phyloP scores from a whole-genome alignment of 2,329 filamentous ascomycete genomes.

The Microcera coccophila region DNA sequence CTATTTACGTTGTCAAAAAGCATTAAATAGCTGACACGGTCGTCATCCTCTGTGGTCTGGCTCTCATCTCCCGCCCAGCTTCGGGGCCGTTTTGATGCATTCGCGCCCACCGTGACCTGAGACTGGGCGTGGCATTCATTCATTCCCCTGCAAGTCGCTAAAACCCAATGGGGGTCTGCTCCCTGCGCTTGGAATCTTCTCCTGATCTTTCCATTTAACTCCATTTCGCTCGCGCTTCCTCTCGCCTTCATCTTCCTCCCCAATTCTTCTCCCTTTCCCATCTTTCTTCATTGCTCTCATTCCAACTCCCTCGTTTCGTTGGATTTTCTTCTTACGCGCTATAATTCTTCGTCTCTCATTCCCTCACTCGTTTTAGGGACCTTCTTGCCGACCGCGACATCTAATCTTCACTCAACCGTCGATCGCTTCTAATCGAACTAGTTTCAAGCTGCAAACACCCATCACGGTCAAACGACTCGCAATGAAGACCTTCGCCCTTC shows the following conservation, averaged over 20 bases:
- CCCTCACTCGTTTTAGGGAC: not conserved
- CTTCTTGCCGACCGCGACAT: not conserved
- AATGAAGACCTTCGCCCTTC: constrained; percentile 49
- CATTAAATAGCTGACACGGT: too few relatives aligned
- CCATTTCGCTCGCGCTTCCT: constrained; percentile 17
- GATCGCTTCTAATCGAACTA: constrained; percentile 8
- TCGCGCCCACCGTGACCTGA: constrained; percentile 11
- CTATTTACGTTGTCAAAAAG: too few relatives aligned
- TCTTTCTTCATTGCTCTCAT: constrained; percentile 23
- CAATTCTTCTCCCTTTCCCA: constrained; percentile 13
- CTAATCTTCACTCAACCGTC: not conserved
- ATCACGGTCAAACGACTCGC: constrained; percentile 24
- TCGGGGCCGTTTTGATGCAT: constrained; percentile 8
- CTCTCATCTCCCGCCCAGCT: too few relatives aligned
- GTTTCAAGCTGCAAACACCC: constrained; percentile 11
- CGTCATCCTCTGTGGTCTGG: too few relatives aligned
- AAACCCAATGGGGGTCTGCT: not conserved
- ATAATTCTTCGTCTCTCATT: constrained; percentile 18
- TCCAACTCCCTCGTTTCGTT: constrained; percentile 39
- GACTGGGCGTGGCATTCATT: not conserved
- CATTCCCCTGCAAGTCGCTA: not conserved
- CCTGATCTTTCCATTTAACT: constrained; percentile 18
- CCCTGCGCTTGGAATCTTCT: not conserved
- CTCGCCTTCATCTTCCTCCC: constrained; percentile 15
- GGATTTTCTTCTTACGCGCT: constrained; percentile 26